A percentile compares a stretch with the other conserved stretches of the same genome.
Evolutionary conservation across 768 basidiomycete genomes (phyloP).

Genomic region (Agrocybe praecox): DNA sequence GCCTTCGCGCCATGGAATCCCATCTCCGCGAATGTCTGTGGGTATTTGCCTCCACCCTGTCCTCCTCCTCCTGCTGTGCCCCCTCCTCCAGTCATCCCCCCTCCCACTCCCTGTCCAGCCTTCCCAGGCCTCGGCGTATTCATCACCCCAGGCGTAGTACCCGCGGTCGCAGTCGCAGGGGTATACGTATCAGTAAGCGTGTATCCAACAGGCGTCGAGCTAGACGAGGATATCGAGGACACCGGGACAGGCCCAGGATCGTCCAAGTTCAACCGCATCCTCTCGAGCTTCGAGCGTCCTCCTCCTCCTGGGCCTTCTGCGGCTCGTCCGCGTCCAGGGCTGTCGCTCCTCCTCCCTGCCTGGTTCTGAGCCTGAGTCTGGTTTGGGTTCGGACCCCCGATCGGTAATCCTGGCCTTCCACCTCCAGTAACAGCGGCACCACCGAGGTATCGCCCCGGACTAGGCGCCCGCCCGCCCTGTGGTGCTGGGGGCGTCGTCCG

Average conservation of each 20-base stretch:
- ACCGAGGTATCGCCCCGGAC: background rate
- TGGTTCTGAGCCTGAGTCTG: too few species aligned
- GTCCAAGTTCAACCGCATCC: conserved; percentile 21
- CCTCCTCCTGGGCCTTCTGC: conserved; percentile 14
- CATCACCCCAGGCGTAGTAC: background rate
- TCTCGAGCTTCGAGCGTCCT: conserved; percentile 16
- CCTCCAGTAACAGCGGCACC: background rate
- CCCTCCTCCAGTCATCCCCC: background rate
- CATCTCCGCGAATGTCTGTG: conserved; percentile 93
- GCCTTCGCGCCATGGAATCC: conserved; percentile 79
- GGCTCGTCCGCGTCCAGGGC: background rate
- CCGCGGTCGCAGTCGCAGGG: background rate
- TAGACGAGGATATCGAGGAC: background rate
- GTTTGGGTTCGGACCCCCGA: background rate
- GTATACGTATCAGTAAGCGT: background rate
- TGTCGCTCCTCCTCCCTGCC: background rate
- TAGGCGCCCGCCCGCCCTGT: conserved; percentile 8
- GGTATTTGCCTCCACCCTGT: conserved; percentile 39
- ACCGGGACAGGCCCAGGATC: conserved; percentile 6
- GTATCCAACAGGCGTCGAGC: background rate
- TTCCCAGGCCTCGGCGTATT: conserved; percentile 17
- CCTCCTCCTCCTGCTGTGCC: conserved; percentile 5
- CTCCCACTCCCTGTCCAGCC: conserved; percentile 11
- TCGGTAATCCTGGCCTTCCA: background rate
- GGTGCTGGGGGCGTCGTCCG: background rate